Base-by-base conservation (phyloP, 768 basidiomycete genomes). In the Mycena galericulata region DNA sequence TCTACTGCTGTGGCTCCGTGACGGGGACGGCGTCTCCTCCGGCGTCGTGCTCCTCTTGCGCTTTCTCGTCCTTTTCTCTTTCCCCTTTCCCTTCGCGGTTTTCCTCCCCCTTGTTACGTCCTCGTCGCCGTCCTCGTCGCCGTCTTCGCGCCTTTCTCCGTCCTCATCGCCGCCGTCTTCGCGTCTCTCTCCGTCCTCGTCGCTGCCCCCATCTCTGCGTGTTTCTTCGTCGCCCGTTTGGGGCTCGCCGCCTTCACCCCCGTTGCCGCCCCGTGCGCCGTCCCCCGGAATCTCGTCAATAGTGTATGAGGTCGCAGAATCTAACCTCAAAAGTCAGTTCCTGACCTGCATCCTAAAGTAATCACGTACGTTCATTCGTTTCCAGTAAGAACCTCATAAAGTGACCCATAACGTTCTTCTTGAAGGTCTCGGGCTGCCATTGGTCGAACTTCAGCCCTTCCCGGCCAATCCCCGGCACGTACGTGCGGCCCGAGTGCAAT, bases 351-450 rank as follows among this genome's bases (percentile, higher is more conserved):
- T 15, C 27, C 27, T 12, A 18, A n/a, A 27, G 8, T 30, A 4
- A 51, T 14, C 18, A 41, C 38, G 22, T 56, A 56, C 26, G 55
- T 40, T 22, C 14, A 26, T 56, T 56, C 9, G 55, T 56, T 29
- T 56, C 26, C 5, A 56, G 38, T 4, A 56, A 24, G 27, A 41
- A 56, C 55, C 15, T 41, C 55, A 56, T 56, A 15, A 56, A 56
- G 1, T 56, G 38, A 29, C 55, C 38, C 55, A 56, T 56, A 2
- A 56, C 18, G 38, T 40, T 56, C 38, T 18, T 56, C 38, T 41
- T 56, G 22, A 56, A 56, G 55, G 9, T 15, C 0, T 29, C 55
- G 0, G 40, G 36, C 17, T 56, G 24, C 38, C 38, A 56, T 27
- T 56, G 34, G 26, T 41, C 15, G 15, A 51, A 51, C 30, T 22